Base-by-base conservation (phyloP, 1,284 basidiomycete genomes). In the Kalmanozyma brasiliensis region DNA sequence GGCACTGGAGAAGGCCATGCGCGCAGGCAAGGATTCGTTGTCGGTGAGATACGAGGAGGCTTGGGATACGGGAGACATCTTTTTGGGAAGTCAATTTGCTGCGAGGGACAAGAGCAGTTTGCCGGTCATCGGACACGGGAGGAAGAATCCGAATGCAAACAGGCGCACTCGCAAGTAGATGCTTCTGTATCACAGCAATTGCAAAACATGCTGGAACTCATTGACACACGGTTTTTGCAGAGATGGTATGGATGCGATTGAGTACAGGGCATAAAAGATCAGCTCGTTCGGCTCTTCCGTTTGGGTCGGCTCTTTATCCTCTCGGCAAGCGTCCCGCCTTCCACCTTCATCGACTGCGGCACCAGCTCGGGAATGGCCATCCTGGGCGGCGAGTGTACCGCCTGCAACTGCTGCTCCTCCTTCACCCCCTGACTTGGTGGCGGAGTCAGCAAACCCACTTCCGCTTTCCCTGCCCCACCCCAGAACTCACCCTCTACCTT, bases 131-230 rank as follows among this genome's bases (percentile, higher is more conserved):
- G 80, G 80, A 2, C 58, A 76, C n/a, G 80, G 80, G 6, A 52
- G 80, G 17, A 79, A 68, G 64, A 82, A 82, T 17, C 79, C 79
- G 14, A 82, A 82, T 47, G 68, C 63, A n/a, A 69, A 69, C 33
- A 49, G 66, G 3, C 55, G 60, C 26, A 59, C 66, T 37, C 66
- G 66, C 32, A 69, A 69, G 48, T 69, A 60, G 35, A 32, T 4
- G 1, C n/a, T n/a, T n/a, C n/a, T n/a, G n/a, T n/a, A n/a, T n/a
- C n/a, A n/a, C n/a, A n/a, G n/a, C n/a, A n/a, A n/a, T n/a, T n/a
- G n/a, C n/a, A n/a, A n/a, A n/a, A n/a, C n/a, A n/a, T n/a, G n/a
- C n/a, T n/a, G n/a, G n/a, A n/a, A n/a, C n/a, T n/a, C n/a, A n/a
- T n/a, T n/a, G n/a, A n/a, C n/a, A n/a, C n/a, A n/a, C n/a, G n/a